Conservation (phyloP, 2,329 filamentous ascomycete genomes). For the Thelonectria discophora region DNA sequence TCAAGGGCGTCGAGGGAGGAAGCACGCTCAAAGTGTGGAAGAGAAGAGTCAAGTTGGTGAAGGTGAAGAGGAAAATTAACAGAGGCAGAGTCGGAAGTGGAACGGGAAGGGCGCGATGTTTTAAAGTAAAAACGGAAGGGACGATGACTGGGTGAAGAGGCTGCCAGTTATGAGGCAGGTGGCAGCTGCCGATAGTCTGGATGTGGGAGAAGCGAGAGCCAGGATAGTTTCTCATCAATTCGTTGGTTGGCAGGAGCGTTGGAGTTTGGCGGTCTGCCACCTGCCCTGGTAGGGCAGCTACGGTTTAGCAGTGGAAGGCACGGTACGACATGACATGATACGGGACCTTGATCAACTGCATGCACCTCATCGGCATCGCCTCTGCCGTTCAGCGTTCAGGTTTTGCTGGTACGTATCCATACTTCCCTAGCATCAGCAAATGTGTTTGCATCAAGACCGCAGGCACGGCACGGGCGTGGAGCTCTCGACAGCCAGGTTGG, state of each 20-base stretch:
- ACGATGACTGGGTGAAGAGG: conserved; percentile 34
- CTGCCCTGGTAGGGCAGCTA: not conserved
- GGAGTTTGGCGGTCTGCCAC: conserved; percentile 10
- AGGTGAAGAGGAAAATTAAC: conserved; percentile 35
- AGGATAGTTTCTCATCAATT: conserved; percentile 2
- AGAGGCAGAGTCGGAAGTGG: conserved; percentile 27
- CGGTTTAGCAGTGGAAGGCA: conserved; percentile 22
- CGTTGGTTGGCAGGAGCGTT: conserved; percentile 1
- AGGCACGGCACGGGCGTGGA: conserved; percentile 15
- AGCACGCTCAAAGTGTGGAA: conserved; percentile 24
- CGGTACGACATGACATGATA: conserved; percentile 27
- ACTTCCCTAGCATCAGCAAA: conserved; percentile 4
- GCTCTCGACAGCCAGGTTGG: conserved; percentile 29
- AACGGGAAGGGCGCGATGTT: conserved; percentile 37
- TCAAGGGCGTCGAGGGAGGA: conserved; percentile 18
- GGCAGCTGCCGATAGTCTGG: conserved; percentile 11
- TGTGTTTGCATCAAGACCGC: conserved; percentile 25
- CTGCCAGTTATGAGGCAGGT: conserved; percentile 25
- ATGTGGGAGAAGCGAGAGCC: conserved; percentile 5
- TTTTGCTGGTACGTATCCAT: not conserved
- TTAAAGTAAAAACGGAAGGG: conserved; percentile 38
- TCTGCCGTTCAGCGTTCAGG: conserved; percentile 12
- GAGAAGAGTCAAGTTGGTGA: conserved; percentile 33
- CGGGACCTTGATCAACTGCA: conserved; percentile 18
- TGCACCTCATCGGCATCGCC: conserved; percentile 12